Percentiles rank a stretch among this genome's conserved stretches.
These are phyloP conservation scores for Ophiostoma ulmi DNA, from an alignment of 2,329 filamentous ascomycete species.

Conservation along the genomic window DNA sequence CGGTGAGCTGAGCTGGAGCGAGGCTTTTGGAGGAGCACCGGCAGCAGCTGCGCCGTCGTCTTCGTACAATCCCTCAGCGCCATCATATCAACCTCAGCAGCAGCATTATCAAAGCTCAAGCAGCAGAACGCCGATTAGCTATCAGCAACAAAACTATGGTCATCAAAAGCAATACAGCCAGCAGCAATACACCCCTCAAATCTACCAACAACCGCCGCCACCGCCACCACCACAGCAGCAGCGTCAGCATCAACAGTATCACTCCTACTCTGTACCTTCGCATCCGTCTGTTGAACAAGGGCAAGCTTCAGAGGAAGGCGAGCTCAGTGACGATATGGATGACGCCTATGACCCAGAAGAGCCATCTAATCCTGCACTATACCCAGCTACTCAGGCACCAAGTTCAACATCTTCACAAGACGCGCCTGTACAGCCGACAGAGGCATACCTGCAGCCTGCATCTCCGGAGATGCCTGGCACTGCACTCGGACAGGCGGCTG, in stretches of 20 bases:
- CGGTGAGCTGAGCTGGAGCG: conserved; percentile 24
- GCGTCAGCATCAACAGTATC: neutral
- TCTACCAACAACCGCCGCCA: neutral
- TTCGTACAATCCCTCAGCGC: neutral
- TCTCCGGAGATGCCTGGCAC: conserved; percentile 11
- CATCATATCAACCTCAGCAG: neutral
- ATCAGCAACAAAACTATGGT: neutral
- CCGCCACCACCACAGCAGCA: conserved; percentile 7
- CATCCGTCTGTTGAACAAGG: conserved; percentile 13
- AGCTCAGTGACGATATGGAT: conserved; percentile 59
- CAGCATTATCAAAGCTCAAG: neutral
- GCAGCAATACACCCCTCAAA: neutral
- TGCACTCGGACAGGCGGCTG: conserved; percentile 14
- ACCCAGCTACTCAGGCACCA: neutral
- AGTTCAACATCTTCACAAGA: conserved; percentile 9
- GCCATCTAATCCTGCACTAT: conserved; percentile 9
- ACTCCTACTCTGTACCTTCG: conserved; percentile 8
- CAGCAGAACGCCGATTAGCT: neutral
- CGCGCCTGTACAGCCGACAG: neutral
- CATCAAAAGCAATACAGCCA: neutral
- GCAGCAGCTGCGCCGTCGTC: neutral
- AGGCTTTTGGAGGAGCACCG: conserved; percentile 17
- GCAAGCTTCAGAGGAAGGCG: conserved; percentile 60
- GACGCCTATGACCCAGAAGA: conserved; percentile 22
- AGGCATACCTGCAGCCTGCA: neutral